These are phyloP conservation scores for Auricularia cornea DNA, from an alignment of 768 basidiomycete genomes.

Conservation along the genomic window DNA sequence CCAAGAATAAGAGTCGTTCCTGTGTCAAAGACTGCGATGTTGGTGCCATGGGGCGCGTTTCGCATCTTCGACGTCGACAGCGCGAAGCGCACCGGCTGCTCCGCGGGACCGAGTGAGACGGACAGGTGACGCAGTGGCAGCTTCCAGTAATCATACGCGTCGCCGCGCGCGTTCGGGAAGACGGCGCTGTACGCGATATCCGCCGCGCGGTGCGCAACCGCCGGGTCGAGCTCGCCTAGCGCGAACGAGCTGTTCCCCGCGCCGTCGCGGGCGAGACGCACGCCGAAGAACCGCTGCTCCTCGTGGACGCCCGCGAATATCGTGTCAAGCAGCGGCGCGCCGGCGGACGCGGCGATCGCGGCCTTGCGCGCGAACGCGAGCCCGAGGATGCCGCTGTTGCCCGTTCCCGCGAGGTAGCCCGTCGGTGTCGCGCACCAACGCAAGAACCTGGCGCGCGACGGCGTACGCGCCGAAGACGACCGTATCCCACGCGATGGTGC, in stretches of 20 bases:
- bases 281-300: conserved; percentile 38
- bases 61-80: conserved; percentile 39
- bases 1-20: conserved; percentile 52
- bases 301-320: conserved; percentile 36
- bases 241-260: conserved; percentile 34
- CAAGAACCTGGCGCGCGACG: conserved; percentile 41
- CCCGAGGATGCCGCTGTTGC: conserved; percentile 49
- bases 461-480: conserved; percentile 38
- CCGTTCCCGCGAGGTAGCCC: conserved; percentile 37
- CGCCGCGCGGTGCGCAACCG: conserved; percentile 22
- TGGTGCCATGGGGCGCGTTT: conserved; percentile 23
- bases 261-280: conserved; percentile 35
- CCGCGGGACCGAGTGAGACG: conserved; percentile 27
- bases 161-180: conserved; percentile 12
- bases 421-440: conserved; percentile 35
- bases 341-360: conserved; percentile 36
- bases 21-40: conserved; percentile 55
- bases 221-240: conserved; percentile 18
- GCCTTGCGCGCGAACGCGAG: conserved; percentile 42
- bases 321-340: conserved; percentile 40
- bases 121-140: conserved; percentile 39
- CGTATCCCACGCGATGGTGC: conserved; percentile 38
- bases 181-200: conserved; percentile 10
- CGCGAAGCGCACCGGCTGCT: conserved; percentile 18
- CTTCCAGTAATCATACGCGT: conserved; percentile 51